Conservation (phyloP, 2,329 filamentous ascomycete genomes). For the Fusarium sp. region DNA sequence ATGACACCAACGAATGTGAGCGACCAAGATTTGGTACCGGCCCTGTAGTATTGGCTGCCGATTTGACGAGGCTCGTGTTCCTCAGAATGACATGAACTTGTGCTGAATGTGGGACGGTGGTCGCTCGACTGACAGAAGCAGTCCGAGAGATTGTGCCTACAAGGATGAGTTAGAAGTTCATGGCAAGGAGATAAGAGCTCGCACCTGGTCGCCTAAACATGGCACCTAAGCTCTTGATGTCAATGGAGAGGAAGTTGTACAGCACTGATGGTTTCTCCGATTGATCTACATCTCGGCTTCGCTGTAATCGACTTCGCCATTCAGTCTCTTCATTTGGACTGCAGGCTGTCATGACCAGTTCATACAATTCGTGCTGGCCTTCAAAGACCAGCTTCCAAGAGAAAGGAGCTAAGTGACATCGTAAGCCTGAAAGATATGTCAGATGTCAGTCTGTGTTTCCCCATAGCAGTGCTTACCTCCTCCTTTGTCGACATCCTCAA, state of each 20-base stretch:
- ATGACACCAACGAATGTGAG: conserved; percentile 82
- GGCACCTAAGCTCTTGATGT: conserved; percentile 79
- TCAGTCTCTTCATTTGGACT: conserved; percentile 80
- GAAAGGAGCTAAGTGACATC: conserved; percentile 86
- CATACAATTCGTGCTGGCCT: conserved; percentile 78
- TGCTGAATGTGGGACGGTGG: conserved; percentile 74
- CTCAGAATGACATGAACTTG: conserved; percentile 85
- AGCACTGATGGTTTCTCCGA: conserved; percentile 59
- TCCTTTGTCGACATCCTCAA: conserved; percentile 81
- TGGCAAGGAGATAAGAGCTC: conserved; percentile 2
- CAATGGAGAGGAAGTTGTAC: conserved; percentile 73
- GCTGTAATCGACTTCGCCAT: conserved; percentile 78
- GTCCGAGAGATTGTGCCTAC: conserved; percentile 71
- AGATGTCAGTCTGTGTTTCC: not conserved
- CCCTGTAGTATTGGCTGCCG: conserved; percentile 53
- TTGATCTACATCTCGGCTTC: conserved; percentile 60
- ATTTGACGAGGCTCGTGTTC: conserved; percentile 79
- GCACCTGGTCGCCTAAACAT: conserved; percentile 78
- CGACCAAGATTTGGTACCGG: conserved; percentile 71
- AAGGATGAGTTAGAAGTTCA: conserved; percentile 8
- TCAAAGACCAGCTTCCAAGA: conserved; percentile 95
- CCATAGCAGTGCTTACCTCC: conserved; percentile 63
- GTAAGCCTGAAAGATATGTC: conserved; percentile 69
- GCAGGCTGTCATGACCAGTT: conserved; percentile 88
- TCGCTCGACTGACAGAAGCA: conserved; percentile 82